A percentile compares a stretch with the other conserved stretches of the same genome.
Conservation (phyloP, 192 early-diverging fungal genomes). For the Linnemannia zychae region DNA sequence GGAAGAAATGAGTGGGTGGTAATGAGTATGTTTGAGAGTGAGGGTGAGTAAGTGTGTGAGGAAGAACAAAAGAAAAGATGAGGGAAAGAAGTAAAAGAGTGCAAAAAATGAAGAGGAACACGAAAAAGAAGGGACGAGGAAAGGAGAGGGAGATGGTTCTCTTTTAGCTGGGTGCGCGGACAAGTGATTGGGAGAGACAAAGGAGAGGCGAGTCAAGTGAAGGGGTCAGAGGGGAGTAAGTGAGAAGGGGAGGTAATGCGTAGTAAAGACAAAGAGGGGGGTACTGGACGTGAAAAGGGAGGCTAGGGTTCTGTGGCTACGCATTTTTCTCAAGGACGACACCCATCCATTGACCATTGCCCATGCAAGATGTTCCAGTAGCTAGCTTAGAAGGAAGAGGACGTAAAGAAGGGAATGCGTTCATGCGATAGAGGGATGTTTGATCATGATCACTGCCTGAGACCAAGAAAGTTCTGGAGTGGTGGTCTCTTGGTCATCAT, state of each 20-base stretch:
- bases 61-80: neutral
- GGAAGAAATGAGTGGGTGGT: neutral
- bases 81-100: neutral
- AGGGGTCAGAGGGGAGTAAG: neutral
- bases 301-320: too few species aligned
- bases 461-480: too few species aligned
- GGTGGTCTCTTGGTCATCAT: too few species aligned
- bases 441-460: neutral
- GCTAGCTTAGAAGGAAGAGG: too few species aligned
- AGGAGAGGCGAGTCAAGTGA: neutral
- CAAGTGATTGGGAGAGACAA: neutral
- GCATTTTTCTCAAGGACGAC: too few species aligned
- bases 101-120: neutral
- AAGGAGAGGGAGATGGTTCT: neutral
- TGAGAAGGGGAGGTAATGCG: neutral
- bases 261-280: slow-evolving; percentile 4
- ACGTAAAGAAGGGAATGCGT: too few species aligned
- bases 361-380: too few species aligned
- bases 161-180: too few species aligned
- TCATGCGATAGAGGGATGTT: too few species aligned
- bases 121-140: neutral
- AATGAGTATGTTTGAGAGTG: neutral
- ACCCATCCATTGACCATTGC: too few species aligned
- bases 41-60: neutral
- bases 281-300: too few species aligned